phyloP scores from a whole-genome alignment of 106 monocot species.

The Dendrobium chrysotoxum region DNA sequence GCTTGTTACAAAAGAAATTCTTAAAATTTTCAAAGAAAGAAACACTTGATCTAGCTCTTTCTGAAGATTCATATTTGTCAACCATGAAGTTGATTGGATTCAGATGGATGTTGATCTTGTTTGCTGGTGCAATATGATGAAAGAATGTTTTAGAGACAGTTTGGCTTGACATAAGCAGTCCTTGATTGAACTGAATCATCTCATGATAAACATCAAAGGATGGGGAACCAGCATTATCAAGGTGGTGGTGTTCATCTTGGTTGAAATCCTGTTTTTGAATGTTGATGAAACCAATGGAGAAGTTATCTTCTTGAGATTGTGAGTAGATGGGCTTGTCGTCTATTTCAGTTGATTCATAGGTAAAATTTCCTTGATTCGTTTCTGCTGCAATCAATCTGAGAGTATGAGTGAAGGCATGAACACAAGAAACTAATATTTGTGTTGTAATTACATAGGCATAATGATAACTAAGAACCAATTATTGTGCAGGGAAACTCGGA shows the following conservation, averaged over 20 bases:
- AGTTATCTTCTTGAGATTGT: conserved; percentile 51
- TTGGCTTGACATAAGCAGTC: conserved; percentile 38
- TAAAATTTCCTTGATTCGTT: conserved; percentile 16
- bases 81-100: conserved; percentile 24
- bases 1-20: conserved; percentile 25
- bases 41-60: conserved; percentile 20
- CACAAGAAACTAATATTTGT: neutral
- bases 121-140: conserved; percentile 46
- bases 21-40: conserved; percentile 44
- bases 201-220: conserved; percentile 25
- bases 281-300: conserved; percentile 33
- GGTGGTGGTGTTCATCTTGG: conserved; percentile 7
- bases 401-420: neutral
- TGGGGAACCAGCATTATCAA: neutral
- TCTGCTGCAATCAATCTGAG: conserved; percentile 78
- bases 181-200: conserved; percentile 43
- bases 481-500: neutral
- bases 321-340: conserved; percentile 51
- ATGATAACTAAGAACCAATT: neutral
- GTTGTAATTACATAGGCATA: neutral
- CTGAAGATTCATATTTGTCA: conserved; percentile 4
- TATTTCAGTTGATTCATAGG: conserved; percentile 3
- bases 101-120: conserved; percentile 65
- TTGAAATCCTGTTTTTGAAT: conserved; percentile 15
- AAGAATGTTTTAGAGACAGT: conserved; percentile 50